A percentile compares a stretch with the other conserved stretches of the same genome.
phyloP scores from a whole-genome alignment of 352 stramenopile genomes.

The Phytophthora pistaciae region DNA sequence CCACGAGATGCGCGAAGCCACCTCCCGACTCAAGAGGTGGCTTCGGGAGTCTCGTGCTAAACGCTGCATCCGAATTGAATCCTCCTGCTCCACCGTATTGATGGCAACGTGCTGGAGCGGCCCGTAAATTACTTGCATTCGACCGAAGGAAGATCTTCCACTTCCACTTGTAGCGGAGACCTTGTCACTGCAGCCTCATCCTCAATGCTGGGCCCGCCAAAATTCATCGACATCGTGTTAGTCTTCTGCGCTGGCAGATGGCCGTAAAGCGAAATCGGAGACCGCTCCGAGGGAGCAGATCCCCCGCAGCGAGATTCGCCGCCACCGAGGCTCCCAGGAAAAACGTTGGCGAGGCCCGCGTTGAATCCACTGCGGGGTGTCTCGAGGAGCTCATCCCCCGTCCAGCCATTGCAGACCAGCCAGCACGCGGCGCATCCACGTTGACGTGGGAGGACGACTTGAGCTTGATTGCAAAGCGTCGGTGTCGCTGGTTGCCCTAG shows the following conservation, averaged over 20 bases:
- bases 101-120: no score
- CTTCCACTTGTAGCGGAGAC: neutral
- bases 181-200: no score
- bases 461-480: slow-evolving; percentile 24
- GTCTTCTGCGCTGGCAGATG: slow-evolving; percentile 25
- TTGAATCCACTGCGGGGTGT: slow-evolving; percentile 22
- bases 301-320: slow-evolving; percentile 20
- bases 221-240: slow-evolving; percentile 28
- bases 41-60: no score
- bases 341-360: neutral
- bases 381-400: slow-evolving; percentile 25
- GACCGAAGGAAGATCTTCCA: neutral
- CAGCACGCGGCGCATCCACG: neutral
- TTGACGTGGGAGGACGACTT: neutral
- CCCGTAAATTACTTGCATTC: no score
- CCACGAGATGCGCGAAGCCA: no score
- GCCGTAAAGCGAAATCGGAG: slow-evolving; percentile 1
- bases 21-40: no score
- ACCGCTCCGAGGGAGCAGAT: slow-evolving; percentile 11
- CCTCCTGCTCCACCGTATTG: no score
- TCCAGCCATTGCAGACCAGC: neutral
- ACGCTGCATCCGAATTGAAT: no score
- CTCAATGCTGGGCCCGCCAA: slow-evolving; percentile 3
- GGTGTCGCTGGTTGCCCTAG: neutral
- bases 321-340: neutral